These are phyloP conservation scores for Rhodotorula sp. DNA, from an alignment of 1,284 basidiomycete genomes.

Conservation along the genomic window DNA sequence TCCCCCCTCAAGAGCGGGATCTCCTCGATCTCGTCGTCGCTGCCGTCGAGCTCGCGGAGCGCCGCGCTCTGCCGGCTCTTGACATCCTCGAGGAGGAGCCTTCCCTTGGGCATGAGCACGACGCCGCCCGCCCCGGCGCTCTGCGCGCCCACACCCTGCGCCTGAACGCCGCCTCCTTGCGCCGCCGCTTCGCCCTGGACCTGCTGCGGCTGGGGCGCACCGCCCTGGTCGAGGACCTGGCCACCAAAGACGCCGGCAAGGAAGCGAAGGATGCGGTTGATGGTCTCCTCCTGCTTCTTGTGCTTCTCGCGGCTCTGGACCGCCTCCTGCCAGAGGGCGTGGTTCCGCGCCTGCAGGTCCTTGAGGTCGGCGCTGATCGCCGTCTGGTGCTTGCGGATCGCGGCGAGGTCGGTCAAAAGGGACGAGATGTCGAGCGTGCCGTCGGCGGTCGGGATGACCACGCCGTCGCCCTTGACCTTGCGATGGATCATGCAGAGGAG, in stretches of 20 bases:
- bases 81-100: slow-evolving; percentile 69
- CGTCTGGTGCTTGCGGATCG: slow-evolving; percentile 88
- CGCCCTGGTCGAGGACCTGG: slow-evolving; percentile 36
- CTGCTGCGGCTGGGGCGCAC: slow-evolving; percentile 43
- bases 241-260: slow-evolving; percentile 87
- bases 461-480: slow-evolving; percentile 57
- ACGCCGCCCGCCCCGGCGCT: slow-evolving; percentile 48
- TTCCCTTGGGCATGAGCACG: slow-evolving; percentile 59
- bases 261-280: slow-evolving; percentile 92
- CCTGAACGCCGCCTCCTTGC: background rate
- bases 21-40: slow-evolving; percentile 47
- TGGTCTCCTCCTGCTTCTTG: slow-evolving; percentile 94
- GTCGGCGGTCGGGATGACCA: slow-evolving; percentile 30
- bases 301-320: slow-evolving; percentile 74
- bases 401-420: slow-evolving; percentile 77
- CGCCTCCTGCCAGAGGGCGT: slow-evolving; percentile 89
- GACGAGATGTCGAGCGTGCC: slow-evolving; percentile 66
- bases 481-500: slow-evolving; percentile 84
- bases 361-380: slow-evolving; percentile 84
- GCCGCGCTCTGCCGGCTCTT: slow-evolving; percentile 43
- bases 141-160: background rate
- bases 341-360: slow-evolving; percentile 83
- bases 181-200: slow-evolving; percentile 41
- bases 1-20: slow-evolving; percentile 31
- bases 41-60: slow-evolving; percentile 22